Base-by-base conservation (phyloP, 2,329 filamentous ascomycete species). In the Hymenoscyphus fraxineus region DNA sequence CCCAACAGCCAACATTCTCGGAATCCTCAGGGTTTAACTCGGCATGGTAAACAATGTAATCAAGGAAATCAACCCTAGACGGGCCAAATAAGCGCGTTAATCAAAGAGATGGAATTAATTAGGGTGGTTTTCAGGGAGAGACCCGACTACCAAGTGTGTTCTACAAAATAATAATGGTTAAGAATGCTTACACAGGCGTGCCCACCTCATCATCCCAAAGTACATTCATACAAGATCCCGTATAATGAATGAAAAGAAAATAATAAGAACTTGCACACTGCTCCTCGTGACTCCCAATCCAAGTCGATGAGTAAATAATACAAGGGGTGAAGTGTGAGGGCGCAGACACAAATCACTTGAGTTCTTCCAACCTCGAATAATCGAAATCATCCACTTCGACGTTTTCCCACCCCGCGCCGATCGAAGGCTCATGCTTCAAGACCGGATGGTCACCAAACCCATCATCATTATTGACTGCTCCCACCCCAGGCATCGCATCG, bases 321-420 rank as follows among this genome's bases (percentile, higher is more conserved):
- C 47, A 54, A 54, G 47, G 12, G 47, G 22, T 54, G 19, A 35
- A 10, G 47, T 54, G n/a, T 54, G 47, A 54, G 47, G 47, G 47
- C 22, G 47, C 47, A 54, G 47, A 54, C 47, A 54, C 19, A 10
- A 54, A 31, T 62, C 38, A 67, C 58, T 69, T 70, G 12, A 70
- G 61, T 39, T 69, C 64, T 12, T 62, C 57, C 31, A 69, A 40
- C 38, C 58, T 51, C 15, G 62, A 38, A 35, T 68, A 70, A 54
- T 70, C 66, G 41, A 70, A 68, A 3, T 60, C 66, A 64, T 67
- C 66, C 10, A 57, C 62, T n/a, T 67, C 62, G 7, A 41, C 60
- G 13, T 41, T 47, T 47, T 58, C 56, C 51, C 39, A 22, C 39
- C 10, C 47, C 15, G n/a, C 41, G n/a, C 44, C 56, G 35, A 51